A percentile compares a stretch with the other conserved stretches of the same genome.
phyloP scores from a whole-genome alignment of 257 asterid genomes.

The Prunella vulgaris region DNA sequence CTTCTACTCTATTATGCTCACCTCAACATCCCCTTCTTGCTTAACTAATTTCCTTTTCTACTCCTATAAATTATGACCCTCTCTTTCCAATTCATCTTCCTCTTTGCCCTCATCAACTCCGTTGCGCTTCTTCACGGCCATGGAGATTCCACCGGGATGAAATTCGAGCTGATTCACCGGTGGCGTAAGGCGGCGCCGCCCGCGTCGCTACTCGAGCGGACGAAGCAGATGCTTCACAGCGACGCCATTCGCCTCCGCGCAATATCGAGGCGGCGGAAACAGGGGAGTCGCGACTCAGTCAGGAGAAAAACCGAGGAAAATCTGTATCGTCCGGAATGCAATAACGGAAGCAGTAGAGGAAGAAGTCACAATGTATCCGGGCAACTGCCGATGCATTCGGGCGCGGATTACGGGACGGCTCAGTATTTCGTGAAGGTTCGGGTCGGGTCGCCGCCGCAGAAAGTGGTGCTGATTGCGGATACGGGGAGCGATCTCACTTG shows the following conservation, averaged over 20 bases:
- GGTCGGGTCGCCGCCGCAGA: conserved; percentile 48
- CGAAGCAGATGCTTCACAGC: conserved; percentile 20
- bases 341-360: conserved; percentile 13
- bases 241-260: conserved; percentile 32
- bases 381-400: conserved; percentile 35
- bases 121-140: background rate
- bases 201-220: conserved; percentile 12
- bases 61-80: background rate
- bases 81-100: conserved; percentile 4
- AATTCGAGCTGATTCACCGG: conserved; percentile 30
- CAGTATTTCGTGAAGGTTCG: conserved; percentile 45
- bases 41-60: background rate
- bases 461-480: conserved; percentile 40
- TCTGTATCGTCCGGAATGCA: conserved; percentile 13
- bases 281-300: background rate
- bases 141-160: conserved; percentile 20
- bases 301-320: conserved; percentile 23
- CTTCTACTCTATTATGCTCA: conserved; percentile 23
- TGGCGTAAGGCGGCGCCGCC: conserved; percentile 16
- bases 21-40: background rate
- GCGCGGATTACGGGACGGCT: conserved; percentile 48
- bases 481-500: conserved; percentile 68
- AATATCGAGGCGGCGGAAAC: conserved; percentile 15
- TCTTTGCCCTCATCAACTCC: conserved; percentile 2
- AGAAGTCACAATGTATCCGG: conserved; percentile 16